Evolutionary conservation across 805 yeast species (phyloP).

Genomic region (Candida peoriensis): DNA sequence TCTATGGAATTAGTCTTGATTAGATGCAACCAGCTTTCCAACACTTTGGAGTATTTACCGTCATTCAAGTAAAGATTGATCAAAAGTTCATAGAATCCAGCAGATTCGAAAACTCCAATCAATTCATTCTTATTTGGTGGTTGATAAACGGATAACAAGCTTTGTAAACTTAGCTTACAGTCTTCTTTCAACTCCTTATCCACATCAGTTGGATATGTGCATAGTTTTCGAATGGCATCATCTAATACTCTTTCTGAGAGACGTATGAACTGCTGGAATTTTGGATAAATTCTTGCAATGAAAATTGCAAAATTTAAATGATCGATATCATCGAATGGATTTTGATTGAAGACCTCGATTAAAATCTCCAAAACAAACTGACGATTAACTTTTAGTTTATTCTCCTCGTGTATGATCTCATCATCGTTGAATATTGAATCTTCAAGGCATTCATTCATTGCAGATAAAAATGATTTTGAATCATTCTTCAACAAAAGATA

Average conservation of each 20-base stretch:
- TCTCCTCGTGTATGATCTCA: constrained; percentile 26
- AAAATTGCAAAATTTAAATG: constrained; percentile 53
- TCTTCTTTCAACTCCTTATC: constrained; percentile 37
- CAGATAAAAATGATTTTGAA: constrained; percentile 54
- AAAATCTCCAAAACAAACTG: constrained; percentile 77
- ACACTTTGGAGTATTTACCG: constrained; percentile 44
- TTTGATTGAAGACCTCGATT: constrained; percentile 47
- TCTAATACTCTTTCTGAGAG: constrained; percentile 57
- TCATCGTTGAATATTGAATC: constrained; percentile 70
- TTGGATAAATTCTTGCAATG: constrained; percentile 75
- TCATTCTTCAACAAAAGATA: constrained; percentile 48
- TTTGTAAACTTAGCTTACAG: constrained; percentile 71
- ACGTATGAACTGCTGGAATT: constrained; percentile 77
- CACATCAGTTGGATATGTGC: constrained; percentile 30
- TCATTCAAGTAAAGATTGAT: constrained; percentile 52
- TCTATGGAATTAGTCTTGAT: constrained; percentile 23
- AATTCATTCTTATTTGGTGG: constrained; percentile 50
- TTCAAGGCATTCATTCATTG: constrained; percentile 80
- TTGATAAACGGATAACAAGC: constrained; percentile 60
- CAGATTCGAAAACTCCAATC: constrained; percentile 45
- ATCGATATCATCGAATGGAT: constrained; percentile 26
- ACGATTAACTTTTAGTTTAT: constrained; percentile 43
- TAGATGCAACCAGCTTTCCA: constrained; percentile 46
- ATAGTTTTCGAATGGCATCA: constrained; percentile 43
- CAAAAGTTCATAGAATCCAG: constrained; percentile 54